Conservation (phyloP, 805 yeast species). For the Pichia phayaonensis region DNA sequence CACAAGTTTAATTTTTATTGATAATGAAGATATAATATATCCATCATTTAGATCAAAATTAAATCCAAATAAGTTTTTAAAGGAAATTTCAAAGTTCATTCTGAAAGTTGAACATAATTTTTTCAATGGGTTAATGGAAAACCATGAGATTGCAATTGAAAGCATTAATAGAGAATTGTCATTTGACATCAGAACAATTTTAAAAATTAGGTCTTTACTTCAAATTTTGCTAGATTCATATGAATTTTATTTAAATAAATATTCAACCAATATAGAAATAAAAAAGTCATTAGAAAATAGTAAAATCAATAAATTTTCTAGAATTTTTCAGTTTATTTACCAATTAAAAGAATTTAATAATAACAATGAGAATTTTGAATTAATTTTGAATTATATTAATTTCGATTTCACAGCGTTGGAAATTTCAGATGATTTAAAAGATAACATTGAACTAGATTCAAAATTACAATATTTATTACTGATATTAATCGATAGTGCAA, state of each 20-base stretch:
- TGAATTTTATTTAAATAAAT: constrained; percentile 17
- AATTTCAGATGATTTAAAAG: constrained; percentile 27
- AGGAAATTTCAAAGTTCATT: constrained; percentile 51
- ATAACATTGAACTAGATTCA: constrained; percentile 17
- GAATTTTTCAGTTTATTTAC: constrained; percentile 29
- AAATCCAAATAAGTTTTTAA: constrained; percentile 24
- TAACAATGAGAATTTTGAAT: constrained; percentile 29
- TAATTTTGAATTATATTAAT: constrained; percentile 33
- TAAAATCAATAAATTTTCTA: constrained; percentile 15
- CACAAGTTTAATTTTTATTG: constrained; percentile 32
- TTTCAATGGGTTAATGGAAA: constrained; percentile 31
- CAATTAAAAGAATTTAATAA: constrained; percentile 27
- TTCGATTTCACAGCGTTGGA: constrained; percentile 36
- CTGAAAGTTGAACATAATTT: constrained; percentile 35
- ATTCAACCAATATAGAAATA: constrained; percentile 7
- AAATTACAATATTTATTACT: constrained; percentile 30
- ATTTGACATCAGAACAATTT: constrained; percentile 23
- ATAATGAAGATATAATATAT: constrained; percentile 20
- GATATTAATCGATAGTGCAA: constrained; percentile 35
- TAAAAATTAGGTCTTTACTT: constrained; percentile 25
- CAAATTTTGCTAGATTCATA: constrained; percentile 26
- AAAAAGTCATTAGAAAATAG: constrained; percentile 14
- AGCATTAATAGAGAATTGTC: constrained; percentile 14
- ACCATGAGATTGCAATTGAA: constrained; percentile 27
- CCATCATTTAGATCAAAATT: constrained; percentile 19